Base-by-base conservation (phyloP, 345 rosid genomes). In the Brassica cretica region DNA sequence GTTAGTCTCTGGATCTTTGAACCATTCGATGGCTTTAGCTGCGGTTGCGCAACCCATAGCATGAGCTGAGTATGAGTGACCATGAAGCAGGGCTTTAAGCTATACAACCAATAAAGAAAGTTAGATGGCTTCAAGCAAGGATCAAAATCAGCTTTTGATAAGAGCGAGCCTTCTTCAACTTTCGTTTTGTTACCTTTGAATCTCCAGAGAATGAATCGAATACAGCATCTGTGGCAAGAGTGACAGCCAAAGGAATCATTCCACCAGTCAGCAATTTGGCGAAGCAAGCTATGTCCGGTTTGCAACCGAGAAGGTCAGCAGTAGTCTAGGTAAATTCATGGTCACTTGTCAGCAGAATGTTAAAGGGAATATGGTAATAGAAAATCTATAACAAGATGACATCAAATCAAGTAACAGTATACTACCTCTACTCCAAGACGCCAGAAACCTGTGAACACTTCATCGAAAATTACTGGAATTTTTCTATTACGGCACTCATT, bases 401-500 rank as follows among this genome's bases (percentile, higher is more conserved):
- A 70, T 51, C 5, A 60, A 75, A 46, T 24, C 25, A 0, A 58
- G 55, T 16, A 10, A 77, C 55, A 24, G 58, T 46, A 37, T 19
- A 71, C 82, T 72, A 95, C 99, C 98, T 95, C 99, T 16, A 72
- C 87, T 73, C 99, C 99, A 66, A 95, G 85, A 62, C 98, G 97
- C 99, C 99, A 95, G 80, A 91, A 94, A 53, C 98, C 99, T 1
- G 98, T 87, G 81, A 93, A 95, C 70, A 95, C 98, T 82, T 95
- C 99, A 87, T 95, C 99, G 69, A 91, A 91, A 72, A 95, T 90
- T 19, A 93, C 88, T 66, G 99, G 99, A 78, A 95, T 93, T 61
- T 87, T 90, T 66, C 76, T 82, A 10, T 65, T 82, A 62, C 84
- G 96, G 69, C 97, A 91, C 82, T 91, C 96, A n/a, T 81, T 85